Conservation (phyloP, 2,329 filamentous ascomycete genomes). For the Thermothelomyces thermophilus region DNA sequence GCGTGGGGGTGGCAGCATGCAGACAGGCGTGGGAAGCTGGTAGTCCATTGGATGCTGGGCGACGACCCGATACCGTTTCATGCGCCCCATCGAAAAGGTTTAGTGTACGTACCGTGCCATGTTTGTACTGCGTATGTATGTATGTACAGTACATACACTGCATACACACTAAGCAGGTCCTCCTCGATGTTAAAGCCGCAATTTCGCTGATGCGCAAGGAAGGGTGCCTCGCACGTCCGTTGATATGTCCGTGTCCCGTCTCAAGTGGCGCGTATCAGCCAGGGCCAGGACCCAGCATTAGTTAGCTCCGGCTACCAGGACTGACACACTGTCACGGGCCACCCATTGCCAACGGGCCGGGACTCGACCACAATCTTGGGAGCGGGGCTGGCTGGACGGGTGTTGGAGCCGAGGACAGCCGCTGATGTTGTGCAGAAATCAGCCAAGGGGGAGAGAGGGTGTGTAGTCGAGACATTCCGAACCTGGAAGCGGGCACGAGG, state of each 20-base stretch:
- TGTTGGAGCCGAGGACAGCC: neutral
- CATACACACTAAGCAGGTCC: too few relatives aligned
- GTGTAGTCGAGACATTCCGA: neutral
- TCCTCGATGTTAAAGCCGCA: neutral
- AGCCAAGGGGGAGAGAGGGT: neutral
- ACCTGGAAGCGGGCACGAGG: neutral
- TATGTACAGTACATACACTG: too few relatives aligned
- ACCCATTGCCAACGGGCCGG: neutral
- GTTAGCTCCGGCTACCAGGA: slow-evolving; percentile 5
- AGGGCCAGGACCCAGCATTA: slow-evolving; percentile 3
- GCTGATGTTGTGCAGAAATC: neutral
- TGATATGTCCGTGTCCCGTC: slow-evolving; percentile 12
- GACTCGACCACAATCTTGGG: slow-evolving; percentile 1
- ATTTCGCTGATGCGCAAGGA: slow-evolving; percentile 5
- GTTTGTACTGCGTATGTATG: too few relatives aligned
- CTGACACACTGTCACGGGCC: neutral
- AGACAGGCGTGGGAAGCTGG: slow-evolving; percentile 2
- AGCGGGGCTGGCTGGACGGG: slow-evolving; percentile 3
- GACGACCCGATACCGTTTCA: slow-evolving; percentile 5
- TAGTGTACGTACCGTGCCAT: neutral
- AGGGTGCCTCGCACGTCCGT: slow-evolving; percentile 14
- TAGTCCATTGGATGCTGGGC: slow-evolving; percentile 12
- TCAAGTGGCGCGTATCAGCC: slow-evolving; percentile 5
- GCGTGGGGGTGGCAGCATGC: slow-evolving; percentile 7
- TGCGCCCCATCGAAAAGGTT: slow-evolving; percentile 10